Evolutionary conservation across 768 basidiomycete genomes (phyloP).

Genomic region (Neoboletus magnificus): DNA sequence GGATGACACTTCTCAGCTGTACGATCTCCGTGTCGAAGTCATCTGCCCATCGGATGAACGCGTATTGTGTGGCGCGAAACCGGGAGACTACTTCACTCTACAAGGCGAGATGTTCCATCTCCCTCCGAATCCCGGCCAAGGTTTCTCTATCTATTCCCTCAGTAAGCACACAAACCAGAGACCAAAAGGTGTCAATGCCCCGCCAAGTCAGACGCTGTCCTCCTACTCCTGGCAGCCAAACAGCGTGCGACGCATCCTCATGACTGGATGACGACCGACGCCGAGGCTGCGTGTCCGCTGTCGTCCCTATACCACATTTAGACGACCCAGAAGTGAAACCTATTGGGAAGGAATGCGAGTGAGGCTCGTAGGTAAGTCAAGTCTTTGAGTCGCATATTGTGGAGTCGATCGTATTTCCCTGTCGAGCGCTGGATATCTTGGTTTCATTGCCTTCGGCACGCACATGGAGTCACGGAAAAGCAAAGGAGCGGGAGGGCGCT

Average conservation of each 20-base stretch:
- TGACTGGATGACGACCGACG: conserved; percentile 71
- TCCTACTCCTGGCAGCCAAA: conserved; percentile 67
- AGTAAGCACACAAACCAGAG: conserved; percentile 31
- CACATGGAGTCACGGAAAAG: too few relatives aligned
- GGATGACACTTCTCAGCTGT: conserved; percentile 53
- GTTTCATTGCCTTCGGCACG: not conserved
- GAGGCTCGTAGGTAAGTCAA: not conserved
- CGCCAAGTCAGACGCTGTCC: conserved; percentile 44
- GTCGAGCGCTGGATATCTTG: not conserved
- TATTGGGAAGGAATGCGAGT: not conserved
- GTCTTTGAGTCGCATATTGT: not conserved
- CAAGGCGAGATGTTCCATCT: conserved; percentile 63
- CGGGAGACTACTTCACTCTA: conserved; percentile 59
- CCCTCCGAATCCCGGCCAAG: conserved; percentile 59
- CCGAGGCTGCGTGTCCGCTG: conserved; percentile 61
- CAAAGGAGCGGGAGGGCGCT: too few relatives aligned
- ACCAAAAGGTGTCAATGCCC: not conserved
- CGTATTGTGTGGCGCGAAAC: conserved; percentile 62
- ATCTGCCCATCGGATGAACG: conserved; percentile 54
- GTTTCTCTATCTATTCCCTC: conserved; percentile 67
- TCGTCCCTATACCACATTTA: conserved; percentile 33
- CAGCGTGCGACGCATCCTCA: conserved; percentile 51
- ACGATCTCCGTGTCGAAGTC: conserved; percentile 62
- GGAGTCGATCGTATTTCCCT: not conserved
- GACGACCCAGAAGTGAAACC: not conserved